Evolutionary conservation across 1,284 basidiomycete genomes (phyloP).

Genomic region (Sanghuangporus baumii): DNA sequence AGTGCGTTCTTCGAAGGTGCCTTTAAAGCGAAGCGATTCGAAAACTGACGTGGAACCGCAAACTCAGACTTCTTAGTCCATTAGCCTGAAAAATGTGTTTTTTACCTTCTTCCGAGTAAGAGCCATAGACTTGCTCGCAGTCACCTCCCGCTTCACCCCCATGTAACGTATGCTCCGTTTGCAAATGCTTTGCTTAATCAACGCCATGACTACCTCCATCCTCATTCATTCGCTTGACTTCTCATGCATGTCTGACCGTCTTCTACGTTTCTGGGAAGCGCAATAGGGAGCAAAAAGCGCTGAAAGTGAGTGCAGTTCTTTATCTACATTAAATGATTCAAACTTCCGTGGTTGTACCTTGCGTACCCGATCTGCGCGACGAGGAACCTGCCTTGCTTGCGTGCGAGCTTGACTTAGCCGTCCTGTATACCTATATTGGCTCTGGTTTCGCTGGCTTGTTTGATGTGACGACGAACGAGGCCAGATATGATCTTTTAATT

Average conservation of each 20-base stretch:
- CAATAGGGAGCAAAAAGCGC: background rate
- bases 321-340: constrained; percentile 47
- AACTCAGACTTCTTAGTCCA: constrained; percentile 78
- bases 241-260: background rate
- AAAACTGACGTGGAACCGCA: constrained; percentile 13
- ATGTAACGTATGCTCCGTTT: constrained; percentile 18
- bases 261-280: background rate
- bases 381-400: background rate
- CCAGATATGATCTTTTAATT: constrained; percentile 61
- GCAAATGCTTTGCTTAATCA: constrained; percentile 3
- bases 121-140: constrained; percentile 10
- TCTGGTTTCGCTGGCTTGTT: constrained; percentile 44
- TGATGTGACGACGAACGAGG: constrained; percentile 60
- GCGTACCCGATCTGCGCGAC: constrained; percentile 13
- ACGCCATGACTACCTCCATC: background rate
- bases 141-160: constrained; percentile 19
- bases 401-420: constrained; percentile 40
- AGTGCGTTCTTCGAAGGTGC: constrained; percentile 48
- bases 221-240: background rate
- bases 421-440: constrained; percentile 10
- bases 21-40: background rate
- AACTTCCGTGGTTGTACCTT: constrained; percentile 57
- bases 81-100: constrained; percentile 56
- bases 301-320: constrained; percentile 5
- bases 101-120: constrained; percentile 10